Evolutionary conservation across 2,329 filamentous ascomycete genomes (phyloP), one percentile per base, ranked within the genome.

Genomic region (Mollisiaceae sp.): DNA sequence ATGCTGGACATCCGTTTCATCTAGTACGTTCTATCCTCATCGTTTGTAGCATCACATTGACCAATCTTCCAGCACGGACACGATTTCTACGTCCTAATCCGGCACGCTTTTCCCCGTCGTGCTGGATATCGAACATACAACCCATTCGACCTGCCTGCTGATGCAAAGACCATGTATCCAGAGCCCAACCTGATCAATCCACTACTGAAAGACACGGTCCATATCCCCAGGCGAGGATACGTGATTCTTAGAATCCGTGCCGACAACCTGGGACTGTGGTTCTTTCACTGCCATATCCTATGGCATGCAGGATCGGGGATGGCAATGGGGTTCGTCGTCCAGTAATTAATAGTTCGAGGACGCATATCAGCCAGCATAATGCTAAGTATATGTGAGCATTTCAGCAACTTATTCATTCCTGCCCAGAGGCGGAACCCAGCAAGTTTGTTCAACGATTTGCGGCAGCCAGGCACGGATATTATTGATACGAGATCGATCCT

Each of bases 1-100:
- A 83, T 47, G 80, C 79, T 8, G 74, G 77, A 0, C 82, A 84
- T 69, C 82, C 82, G 0, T 84, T 84, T 64, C 82, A 84, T 69
- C 65, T 84, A 50, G 80, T 81, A 72, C 5, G n/a, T 2, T 22
- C 45, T 22, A n/a, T 50, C n/a, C n/a, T n/a, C 9, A 4, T 50
- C 18, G 18, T 11, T 22, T 20, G 3, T n/a, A 22, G 12, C 4
- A 11, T 22, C 63, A 73, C 66, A 27, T 67, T 22, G 67, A 58
- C 1, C 47, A 64, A 24, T 63, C 59, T 59, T 65, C 55, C 20
- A 70, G 65, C 69, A 77, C 55, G 72, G 77, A 52, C 63, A 76
- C 73, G 64, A 67, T 36, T 69, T 69, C 22, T 65, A 65, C 63
- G 15, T 68, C 14, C 60, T 69, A n/a, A 59, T 59, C 4, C 20